Base-by-base conservation (phyloP, 805 yeast species). In the Kodamaea nitidulidarum region DNA sequence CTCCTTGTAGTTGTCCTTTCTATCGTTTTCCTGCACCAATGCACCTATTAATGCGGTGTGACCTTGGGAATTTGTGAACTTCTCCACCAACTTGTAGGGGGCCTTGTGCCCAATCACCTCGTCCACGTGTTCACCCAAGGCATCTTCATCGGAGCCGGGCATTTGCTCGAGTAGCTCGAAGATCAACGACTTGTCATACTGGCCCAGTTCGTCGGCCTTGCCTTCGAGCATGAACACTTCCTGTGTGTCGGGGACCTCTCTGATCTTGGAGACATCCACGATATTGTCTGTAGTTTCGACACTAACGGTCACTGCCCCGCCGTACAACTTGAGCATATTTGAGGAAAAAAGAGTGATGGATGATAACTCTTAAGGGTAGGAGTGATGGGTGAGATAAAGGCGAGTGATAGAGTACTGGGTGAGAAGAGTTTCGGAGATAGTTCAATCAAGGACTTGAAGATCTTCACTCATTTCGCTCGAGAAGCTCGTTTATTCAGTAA, bases 161-260 rank as follows among this genome's bases (percentile, higher is more conserved):
- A 78, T 76, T 17, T 61, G 50, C 47, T 84, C 86, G 45, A 84
- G 57, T 11, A 84, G 56, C 45, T 84, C 93, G 14, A 84, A 53
- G n/a, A 84, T 78, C 7, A 83, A 55, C 12, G 84, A 74, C 47
- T 73, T 78, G 38, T 80, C 76, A 34, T 69, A 53, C 36, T 45
- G 50, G 35, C 52, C 41, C 17, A 44, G 34, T 8, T 55, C 39
- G 38, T 47, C 49, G 8, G 61, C 10, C 61, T 46, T 9, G 65
- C 52, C 44, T 33, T 65, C 66, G n/a, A 64, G 33, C 12, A 90
- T 78, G 58, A 75, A 93, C 17, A 91, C 96, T 58, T 91, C 98
- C 56, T 93, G 98, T 1, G 88, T 80, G 53, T 93, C 97, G 0
- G 98, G 98, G 3, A 93, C 77, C 44, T 86, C 86, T 41, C 98